Base-by-base conservation (phyloP, 2,329 filamentous ascomycete genomes). In the Daldinia sp. region DNA sequence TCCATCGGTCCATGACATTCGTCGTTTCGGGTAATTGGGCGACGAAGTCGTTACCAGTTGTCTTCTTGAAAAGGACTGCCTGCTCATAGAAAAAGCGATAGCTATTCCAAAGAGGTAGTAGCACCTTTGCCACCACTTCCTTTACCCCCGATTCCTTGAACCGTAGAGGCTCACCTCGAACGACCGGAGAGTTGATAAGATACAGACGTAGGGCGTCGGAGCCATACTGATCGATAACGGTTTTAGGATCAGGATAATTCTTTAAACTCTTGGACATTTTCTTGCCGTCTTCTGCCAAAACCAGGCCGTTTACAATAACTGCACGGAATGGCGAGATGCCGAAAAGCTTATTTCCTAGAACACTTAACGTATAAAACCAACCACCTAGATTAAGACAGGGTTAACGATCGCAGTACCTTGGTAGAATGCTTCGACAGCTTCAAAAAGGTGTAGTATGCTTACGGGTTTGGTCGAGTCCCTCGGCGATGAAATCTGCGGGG, bases 241-340 rank as follows among this genome's bases (percentile, higher is more conserved):
- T 81, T 58, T 82, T 82, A 9, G 94, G 94, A 72, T 97, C 93
- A 0, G 94, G 94, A 77, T 97, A 98, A 78, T 98, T 98, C 81
- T 97, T 96, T 60, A 97, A 83, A 55, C 94, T 88, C 80, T 98
- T 98, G 5, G 93, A 97, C 94, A 98, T 98, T 83, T 98, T 98
- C 83, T 97, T 97, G 58, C 94, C 94, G 73, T 97, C 93, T 75
- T 96, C 93, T 0, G 94, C 94, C 37, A 97, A 84, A 3, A 97
- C 93, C 66, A 97, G 95, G 50, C 94, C 94, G 74, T 96, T 97
- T 65, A 97, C 93, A n/a, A 97, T 92, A 72, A 93, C 96, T 76
- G 97, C 97, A 79, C 95, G 89, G 83, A 97, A 97, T 0, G 94
- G 93, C 1, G 93, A 87, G 32, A 87, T 85, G 41, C 91, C 91